Conservation (phyloP, 2,329 filamentous ascomycete genomes). For the Aspergillus sp. region DNA sequence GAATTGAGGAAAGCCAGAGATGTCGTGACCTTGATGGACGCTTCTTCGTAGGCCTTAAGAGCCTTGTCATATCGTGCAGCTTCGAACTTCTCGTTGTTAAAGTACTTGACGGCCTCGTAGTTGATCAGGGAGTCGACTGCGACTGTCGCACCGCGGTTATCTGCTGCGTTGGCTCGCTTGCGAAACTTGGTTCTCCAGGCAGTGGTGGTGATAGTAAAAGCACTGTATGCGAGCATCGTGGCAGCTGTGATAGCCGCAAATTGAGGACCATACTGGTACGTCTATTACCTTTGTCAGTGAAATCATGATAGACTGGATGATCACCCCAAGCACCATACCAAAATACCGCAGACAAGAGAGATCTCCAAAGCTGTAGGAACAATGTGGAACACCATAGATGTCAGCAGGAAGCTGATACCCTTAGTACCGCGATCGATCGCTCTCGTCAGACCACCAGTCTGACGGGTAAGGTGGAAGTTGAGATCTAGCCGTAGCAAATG, state of each 20-base stretch:
- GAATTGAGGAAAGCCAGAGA: constrained; percentile 88
- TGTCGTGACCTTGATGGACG: constrained; percentile 93
- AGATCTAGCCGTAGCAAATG: constrained; percentile 84
- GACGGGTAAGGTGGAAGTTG: constrained; percentile 86
- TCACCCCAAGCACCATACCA: constrained; percentile 42
- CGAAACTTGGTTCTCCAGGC: constrained; percentile 96
- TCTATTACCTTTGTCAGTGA: constrained; percentile 40
- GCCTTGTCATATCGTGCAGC: constrained; percentile 84
- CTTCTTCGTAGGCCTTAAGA: constrained; percentile 77
- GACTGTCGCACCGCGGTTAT: constrained; percentile 90
- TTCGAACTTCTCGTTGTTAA: constrained; percentile 97
- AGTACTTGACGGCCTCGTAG: constrained; percentile 98
- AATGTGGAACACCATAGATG: constrained; percentile 97
- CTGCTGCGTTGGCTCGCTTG: constrained; percentile 88
- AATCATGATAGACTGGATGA: background rate
- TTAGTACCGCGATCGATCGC: constrained; percentile 97
- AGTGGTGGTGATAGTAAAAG: constrained; percentile 95
- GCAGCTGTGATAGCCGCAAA: constrained; percentile 85
- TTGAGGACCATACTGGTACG: constrained; percentile 86
- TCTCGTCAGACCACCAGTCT: constrained; percentile 87
- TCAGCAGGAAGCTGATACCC: constrained; percentile 93
- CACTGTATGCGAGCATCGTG: constrained; percentile 90
- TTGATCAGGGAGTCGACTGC: constrained; percentile 97
- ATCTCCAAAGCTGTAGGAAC: constrained; percentile 92
- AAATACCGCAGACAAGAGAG: constrained; percentile 86